Base-by-base conservation (phyloP, 805 yeast genomes). In the Pichia manshurica region DNA sequence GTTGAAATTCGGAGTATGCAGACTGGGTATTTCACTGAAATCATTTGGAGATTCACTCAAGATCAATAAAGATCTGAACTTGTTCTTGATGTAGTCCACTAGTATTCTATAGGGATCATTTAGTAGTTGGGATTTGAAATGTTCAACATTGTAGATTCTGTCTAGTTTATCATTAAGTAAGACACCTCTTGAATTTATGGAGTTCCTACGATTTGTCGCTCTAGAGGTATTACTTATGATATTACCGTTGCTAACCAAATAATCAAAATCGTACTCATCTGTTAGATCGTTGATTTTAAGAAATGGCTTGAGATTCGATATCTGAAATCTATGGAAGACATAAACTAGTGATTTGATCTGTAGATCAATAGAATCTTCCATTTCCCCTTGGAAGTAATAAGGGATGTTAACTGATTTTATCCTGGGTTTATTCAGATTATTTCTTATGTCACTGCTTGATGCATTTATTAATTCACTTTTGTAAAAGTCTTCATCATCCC, bases 81-180 rank as follows among this genome's bases (percentile, higher is more conserved):
- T 77, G 67, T 84, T 84, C 57, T 81, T 82, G 41, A 70, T 59
- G 73, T 80, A 84, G 58, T 84, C 90, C 17, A 81, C 72, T 47
- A 82, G 66, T 12, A 84, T 79, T 22, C 89, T 68, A 58, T 82
- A 81, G 47, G 81, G 82, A 60, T 83, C 87, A 13, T 64, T 52
- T n/a, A 69, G 47, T 38, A 83, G 51, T 7, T 64, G 53, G 9
- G 57, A 51, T 42, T 70, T 69, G 54, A 84, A 79, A 32, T 60
- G 69, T 0, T 52, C 45, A 38, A 70, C 62, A 59, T 81, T 80
- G 58, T 82, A 84, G 54, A 77, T 67, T 13, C 62, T 52, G 57
- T 84, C 89, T 46, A 83, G 65, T 53, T 77, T 79, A 15, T 58
- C 60, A 44, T 64, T 62, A 33, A 60, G 55, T 32, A 46, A 57